Evolutionary conservation across 2,329 filamentous ascomycete species (phyloP).

Genomic region (Aureobasidium sp.): DNA sequence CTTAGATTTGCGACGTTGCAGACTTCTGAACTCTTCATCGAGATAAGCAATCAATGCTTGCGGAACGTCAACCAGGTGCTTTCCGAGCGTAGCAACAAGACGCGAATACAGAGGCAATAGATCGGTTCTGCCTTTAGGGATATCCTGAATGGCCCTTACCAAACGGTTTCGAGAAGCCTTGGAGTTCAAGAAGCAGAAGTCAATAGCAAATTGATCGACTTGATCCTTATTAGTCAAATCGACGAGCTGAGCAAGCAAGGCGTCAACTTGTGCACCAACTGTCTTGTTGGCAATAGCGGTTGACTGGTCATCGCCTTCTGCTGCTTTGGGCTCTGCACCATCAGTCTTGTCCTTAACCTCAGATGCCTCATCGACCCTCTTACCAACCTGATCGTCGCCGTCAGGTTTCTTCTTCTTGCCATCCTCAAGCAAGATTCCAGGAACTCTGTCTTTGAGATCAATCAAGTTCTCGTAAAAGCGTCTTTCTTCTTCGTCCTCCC

Average conservation of each 20-base stretch:
- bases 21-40: constrained; percentile 91
- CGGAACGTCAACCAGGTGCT: constrained; percentile 90
- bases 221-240: constrained; percentile 86
- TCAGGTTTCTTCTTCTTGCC: constrained; percentile 89
- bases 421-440: constrained; percentile 86
- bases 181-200: constrained; percentile 97
- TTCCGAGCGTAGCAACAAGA: constrained; percentile 82
- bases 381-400: constrained; percentile 71
- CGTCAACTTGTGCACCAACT: constrained; percentile 92
- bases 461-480: constrained; percentile 97
- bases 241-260: constrained; percentile 75
- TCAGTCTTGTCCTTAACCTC: constrained; percentile 37
- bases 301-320: constrained; percentile 69
- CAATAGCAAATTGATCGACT: constrained; percentile 85
- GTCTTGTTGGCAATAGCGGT: constrained; percentile 97
- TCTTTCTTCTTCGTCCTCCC: constrained; percentile 97
- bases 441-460: constrained; percentile 92
- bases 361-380: constrained; percentile 43
- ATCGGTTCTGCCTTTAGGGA: constrained; percentile 89
- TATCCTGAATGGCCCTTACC: constrained; percentile 85
- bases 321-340: constrained; percentile 40
- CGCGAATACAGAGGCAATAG: constrained; percentile 87
- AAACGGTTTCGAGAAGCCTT: constrained; percentile 94
- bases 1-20: constrained; percentile 94
- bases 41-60: constrained; percentile 86